Percentiles rank a stretch among this genome's conserved stretches.
These are phyloP conservation scores for Neurospora discreta DNA, from an alignment of 495 filamentous ascomycete species.

Conservation along the genomic window DNA sequence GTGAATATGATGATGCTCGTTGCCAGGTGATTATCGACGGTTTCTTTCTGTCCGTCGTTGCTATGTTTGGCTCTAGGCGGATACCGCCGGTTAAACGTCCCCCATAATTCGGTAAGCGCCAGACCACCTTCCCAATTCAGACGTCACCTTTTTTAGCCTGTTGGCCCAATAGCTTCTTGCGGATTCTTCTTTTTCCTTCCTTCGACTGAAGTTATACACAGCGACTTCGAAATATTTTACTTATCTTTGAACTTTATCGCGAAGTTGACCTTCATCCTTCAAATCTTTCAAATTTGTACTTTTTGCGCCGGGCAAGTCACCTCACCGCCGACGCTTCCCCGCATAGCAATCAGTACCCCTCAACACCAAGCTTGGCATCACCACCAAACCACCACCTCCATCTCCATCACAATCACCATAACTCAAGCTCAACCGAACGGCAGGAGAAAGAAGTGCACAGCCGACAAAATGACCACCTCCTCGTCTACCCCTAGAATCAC, in stretches of 20 bases:
- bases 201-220: not conserved
- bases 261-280: not conserved
- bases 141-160: not conserved
- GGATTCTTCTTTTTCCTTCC: not conserved
- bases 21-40: not conserved
- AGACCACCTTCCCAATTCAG: not conserved
- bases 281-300: not conserved
- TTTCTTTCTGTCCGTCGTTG: not conserved
- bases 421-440: not conserved
- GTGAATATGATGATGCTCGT: not conserved
- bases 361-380: not conserved
- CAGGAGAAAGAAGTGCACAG: not conserved
- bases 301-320: not conserved
- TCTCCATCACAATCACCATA: not conserved
- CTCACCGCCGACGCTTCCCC: not conserved
- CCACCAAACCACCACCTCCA: not conserved
- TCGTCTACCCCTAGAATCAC: slow-evolving; percentile 40
- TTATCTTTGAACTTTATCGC: not conserved
- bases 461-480: slow-evolving; percentile 11
- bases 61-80: not conserved
- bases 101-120: not conserved
- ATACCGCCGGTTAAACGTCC: not conserved
- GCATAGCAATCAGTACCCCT: not conserved
- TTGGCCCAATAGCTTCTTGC: not conserved
- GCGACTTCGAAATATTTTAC: not conserved